Evolutionary conservation across 75 land plant species (phyloP).

Genomic region (Sequoia sempervirens): DNA sequence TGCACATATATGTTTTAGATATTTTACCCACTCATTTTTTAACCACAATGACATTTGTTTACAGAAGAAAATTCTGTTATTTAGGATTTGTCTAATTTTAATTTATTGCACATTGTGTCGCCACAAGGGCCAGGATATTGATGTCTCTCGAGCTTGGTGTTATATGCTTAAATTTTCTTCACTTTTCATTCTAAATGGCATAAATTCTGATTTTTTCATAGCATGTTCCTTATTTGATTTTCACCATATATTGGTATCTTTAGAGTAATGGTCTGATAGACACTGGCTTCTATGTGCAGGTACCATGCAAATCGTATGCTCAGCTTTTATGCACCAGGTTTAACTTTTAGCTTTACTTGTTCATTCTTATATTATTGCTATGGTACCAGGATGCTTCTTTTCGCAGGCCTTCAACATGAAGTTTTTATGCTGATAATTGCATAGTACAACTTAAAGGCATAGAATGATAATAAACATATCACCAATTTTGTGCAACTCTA

Average conservation of each 20-base stretch:
- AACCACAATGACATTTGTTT: not conserved
- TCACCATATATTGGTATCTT: not conserved
- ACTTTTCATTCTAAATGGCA: not conserved
- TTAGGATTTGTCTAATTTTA: not conserved
- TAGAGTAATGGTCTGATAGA: not conserved
- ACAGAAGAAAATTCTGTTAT: not conserved
- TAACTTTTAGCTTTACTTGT: not conserved
- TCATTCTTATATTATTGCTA: not conserved
- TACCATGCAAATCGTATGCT: constrained; percentile 50
- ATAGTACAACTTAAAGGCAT: not conserved
- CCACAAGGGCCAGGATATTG: not conserved
- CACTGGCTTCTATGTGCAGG: constrained; percentile 13
- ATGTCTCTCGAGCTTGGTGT: not conserved
- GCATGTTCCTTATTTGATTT: not conserved
- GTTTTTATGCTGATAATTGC: not conserved
- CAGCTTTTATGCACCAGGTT: constrained; percentile 48
- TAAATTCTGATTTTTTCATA: not conserved
- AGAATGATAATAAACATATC: not conserved
- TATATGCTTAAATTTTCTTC: not conserved
- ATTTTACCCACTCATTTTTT: not conserved
- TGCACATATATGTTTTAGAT: not conserved
- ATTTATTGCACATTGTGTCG: not conserved
- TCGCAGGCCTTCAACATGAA: not conserved
- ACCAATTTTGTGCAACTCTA: not conserved
- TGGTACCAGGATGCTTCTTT: not conserved